phyloP scores from a whole-genome alignment of 1,139 yeast species.

The Taphrina pruni region DNA sequence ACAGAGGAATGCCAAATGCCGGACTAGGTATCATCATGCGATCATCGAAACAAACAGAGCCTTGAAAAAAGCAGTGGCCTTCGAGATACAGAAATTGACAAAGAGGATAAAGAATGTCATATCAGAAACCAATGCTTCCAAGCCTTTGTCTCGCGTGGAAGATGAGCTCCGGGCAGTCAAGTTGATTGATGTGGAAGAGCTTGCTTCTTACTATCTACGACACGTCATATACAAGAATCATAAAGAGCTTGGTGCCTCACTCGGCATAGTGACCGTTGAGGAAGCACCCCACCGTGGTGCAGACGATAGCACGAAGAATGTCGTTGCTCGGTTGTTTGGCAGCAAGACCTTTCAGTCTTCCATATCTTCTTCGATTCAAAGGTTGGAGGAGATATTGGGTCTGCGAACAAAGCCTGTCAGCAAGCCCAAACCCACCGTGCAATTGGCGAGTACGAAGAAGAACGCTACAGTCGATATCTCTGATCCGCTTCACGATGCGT shows the following conservation, averaged over 20 bases:
- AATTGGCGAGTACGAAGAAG: too few relatives aligned
- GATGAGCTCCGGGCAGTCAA: conserved; percentile 49
- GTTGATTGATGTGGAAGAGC: conserved; percentile 46
- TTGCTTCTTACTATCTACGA: conserved; percentile 48
- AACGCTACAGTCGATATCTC: too few relatives aligned
- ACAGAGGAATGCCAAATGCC: conserved; percentile 12
- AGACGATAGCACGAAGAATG: conserved; percentile 42
- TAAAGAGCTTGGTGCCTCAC: conserved; percentile 42
- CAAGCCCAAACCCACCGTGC: too few relatives aligned
- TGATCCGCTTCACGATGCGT: not conserved
- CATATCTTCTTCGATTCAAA: conserved; percentile 61
- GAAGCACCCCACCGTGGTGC: conserved; percentile 36
- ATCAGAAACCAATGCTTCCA: conserved; percentile 43
- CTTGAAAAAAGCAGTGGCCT: conserved; percentile 49
- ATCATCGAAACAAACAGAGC: conserved; percentile 52
- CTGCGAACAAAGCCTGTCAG: not conserved
- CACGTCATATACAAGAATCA: conserved; percentile 47
- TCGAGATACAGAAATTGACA: conserved; percentile 38
- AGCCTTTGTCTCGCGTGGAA: conserved; percentile 46
- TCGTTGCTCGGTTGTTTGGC: conserved; percentile 67
- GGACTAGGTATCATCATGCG: conserved; percentile 31
- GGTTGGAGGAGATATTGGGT: conserved; percentile 57
- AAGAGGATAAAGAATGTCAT: conserved; percentile 49
- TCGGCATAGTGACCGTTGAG: conserved; percentile 35
- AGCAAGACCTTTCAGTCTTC: conserved; percentile 58